Evolutionary conservation across 129 eudicot species (phyloP).

Genomic region (Apium graveolens): DNA sequence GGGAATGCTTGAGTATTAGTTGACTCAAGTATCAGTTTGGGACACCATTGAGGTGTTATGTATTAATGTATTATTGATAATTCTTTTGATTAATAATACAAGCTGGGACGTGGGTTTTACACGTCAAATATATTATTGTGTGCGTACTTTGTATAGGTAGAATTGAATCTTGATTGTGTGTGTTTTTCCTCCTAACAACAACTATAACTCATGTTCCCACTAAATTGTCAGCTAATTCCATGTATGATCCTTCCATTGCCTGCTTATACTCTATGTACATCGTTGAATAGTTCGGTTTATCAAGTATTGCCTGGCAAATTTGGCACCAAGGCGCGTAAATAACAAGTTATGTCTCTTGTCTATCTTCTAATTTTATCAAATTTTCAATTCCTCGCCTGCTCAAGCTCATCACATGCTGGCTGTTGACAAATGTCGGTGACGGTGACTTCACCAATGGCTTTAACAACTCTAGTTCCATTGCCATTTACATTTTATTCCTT

Average conservation of each 20-base stretch:
- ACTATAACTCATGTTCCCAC: conserved; percentile 80
- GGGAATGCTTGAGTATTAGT: too few species aligned
- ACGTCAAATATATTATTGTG: too few species aligned
- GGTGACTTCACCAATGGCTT: conserved; percentile 26
- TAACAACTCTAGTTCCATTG: conserved; percentile 32
- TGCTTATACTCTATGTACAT: conserved; percentile 10
- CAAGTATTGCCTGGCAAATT: conserved; percentile 58
- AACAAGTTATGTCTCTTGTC: conserved; percentile 78
- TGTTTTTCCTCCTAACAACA: too few species aligned
- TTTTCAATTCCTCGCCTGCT: conserved; percentile 80
- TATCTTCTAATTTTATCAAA: conserved; percentile 54
- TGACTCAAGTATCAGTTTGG: too few species aligned
- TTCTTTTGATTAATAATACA: too few species aligned
- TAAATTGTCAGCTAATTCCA: conserved; percentile 71
- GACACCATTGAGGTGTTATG: too few species aligned
- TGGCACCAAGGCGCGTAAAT: conserved; percentile 98
- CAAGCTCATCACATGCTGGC: conserved; percentile 43
- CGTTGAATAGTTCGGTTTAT: background rate
- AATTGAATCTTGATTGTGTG: too few species aligned
- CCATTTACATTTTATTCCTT: conserved; percentile 54
- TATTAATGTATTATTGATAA: too few species aligned
- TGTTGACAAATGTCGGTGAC: conserved; percentile 56
- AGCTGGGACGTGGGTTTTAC: too few species aligned
- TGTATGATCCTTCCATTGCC: conserved; percentile 84
- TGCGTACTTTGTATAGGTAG: too few species aligned